Conservation (phyloP, 768 basidiomycete species). For the Cytidiella melzeri region DNA sequence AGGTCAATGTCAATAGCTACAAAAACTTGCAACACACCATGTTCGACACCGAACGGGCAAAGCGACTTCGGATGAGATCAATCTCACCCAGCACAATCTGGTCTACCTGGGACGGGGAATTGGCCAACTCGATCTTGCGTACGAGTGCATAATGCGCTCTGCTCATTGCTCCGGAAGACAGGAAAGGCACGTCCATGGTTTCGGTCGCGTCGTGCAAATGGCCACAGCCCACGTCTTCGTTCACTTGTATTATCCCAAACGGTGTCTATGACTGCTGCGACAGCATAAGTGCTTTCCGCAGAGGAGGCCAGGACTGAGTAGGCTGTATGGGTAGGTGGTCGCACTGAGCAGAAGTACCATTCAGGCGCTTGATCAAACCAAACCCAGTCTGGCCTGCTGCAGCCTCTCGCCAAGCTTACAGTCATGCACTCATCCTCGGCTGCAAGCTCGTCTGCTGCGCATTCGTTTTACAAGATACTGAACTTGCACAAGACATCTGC, state of each 20-base stretch:
- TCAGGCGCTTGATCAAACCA: background rate
- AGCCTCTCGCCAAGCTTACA: slow-evolving; percentile 6
- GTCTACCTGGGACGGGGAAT: slow-evolving; percentile 53
- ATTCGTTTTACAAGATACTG: slow-evolving; percentile 78
- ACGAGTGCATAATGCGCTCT: slow-evolving; percentile 73
- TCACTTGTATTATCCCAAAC: too few relatives aligned
- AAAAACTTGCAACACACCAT: slow-evolving; percentile 40
- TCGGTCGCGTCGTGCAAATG: too few relatives aligned
- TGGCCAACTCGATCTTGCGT: slow-evolving; percentile 59
- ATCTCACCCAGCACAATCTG: slow-evolving; percentile 56
- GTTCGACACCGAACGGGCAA: slow-evolving; percentile 44
- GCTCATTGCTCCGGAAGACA: slow-evolving; percentile 72
- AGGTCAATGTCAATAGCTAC: background rate
- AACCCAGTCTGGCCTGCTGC: slow-evolving; percentile 2
- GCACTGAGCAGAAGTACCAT: slow-evolving; percentile 3
- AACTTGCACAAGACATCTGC: slow-evolving; percentile 61
- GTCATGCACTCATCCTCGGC: slow-evolving; percentile 13
- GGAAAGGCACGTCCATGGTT: slow-evolving; percentile 71
- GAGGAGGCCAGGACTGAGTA: background rate
- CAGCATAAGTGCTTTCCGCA: too few relatives aligned
- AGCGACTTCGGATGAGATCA: slow-evolving; percentile 43
- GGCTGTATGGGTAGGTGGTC: background rate
- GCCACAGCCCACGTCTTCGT: too few relatives aligned
- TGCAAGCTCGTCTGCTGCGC: slow-evolving; percentile 40
- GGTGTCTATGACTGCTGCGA: too few relatives aligned